Evolutionary conservation across 345 rosid genomes (phyloP), one percentile per base, ranked within the genome.

Genomic region (Syzygium oleosum): DNA sequence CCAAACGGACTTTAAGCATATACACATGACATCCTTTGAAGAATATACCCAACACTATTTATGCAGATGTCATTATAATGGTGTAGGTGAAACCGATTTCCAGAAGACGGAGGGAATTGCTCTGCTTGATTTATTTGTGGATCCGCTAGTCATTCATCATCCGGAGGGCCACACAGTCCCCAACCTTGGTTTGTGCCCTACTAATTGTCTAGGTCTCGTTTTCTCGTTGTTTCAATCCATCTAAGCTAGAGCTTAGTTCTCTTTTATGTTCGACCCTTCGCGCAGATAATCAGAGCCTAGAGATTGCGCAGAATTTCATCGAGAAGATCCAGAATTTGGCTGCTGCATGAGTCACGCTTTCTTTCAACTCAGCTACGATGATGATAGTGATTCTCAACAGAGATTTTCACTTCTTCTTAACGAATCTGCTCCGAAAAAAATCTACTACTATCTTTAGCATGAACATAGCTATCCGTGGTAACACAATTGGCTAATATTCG

Each of bases 91-190:
- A n/a, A 56, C 63, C 63, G 90, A 89, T 86, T 55, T 80, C 55
- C 6, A 59, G 73, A 89, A 88, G 89, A 87, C 16, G 84, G 88
- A 89, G 10, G 85, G 88, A 25, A 79, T 25, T 43, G 85, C 46
- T 34, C 65, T 89, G 9, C 38, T 86, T 46, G 56, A 89, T 17
- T 88, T 84, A 58, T 91, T 88, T 87, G 90, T 91, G 52, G 86
- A 91, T 79, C 92, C 91, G 25, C 9, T 80, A 7, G 91, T 89
- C 61, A 86, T 91, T 27, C 61, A 84, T 63, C 92, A 91, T 52
- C 85, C 79, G 2, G 34, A 27, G 84, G 92, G 90, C 21, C 91
- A 91, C 25, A 91, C 89, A 12, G 6, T 89, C 78, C 92, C 92
- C 49, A 56, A 56, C 63, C n/a, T 56, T 23, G n/a, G 63, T 23